Percentiles rank a stretch among this genome's conserved stretches.
These are phyloP conservation scores for Cyclanthera cordifolia DNA, from an alignment of 306 rosid genomes.

Conservation along the genomic window DNA sequence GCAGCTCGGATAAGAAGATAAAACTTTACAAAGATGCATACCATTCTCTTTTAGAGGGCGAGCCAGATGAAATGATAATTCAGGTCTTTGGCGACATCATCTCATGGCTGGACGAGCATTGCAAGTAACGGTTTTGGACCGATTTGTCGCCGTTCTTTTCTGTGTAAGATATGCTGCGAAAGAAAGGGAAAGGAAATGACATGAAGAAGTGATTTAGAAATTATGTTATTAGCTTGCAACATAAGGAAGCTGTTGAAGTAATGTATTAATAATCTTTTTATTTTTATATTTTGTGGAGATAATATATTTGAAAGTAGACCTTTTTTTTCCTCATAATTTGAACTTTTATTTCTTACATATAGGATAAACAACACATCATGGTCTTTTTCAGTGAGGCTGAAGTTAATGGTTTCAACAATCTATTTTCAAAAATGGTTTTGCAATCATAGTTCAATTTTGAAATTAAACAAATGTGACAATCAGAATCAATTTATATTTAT, in stretches of 20 bases:
- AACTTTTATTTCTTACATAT: not conserved
- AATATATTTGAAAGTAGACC: not conserved
- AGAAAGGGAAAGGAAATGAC: not conserved
- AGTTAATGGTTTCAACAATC: not conserved
- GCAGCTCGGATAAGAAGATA: slow-evolving; percentile 61
- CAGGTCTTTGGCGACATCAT: slow-evolving; percentile 48
- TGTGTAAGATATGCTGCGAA: not conserved
- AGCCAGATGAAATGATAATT: slow-evolving; percentile 60
- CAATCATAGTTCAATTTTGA: not conserved
- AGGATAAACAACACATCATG: not conserved
- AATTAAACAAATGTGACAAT: not conserved
- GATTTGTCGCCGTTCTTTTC: not conserved
- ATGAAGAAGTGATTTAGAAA: not conserved
- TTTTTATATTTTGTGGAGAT: not conserved
- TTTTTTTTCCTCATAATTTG: not conserved
- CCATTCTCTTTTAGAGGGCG: slow-evolving; percentile 91
- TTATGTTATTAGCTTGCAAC: not conserved
- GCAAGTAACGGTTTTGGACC: slow-evolving; percentile 1
- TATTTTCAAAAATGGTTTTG: not conserved
- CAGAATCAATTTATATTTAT: not conserved
- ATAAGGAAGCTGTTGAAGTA: slow-evolving; percentile 5
- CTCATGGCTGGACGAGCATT: slow-evolving; percentile 61
- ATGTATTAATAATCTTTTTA: not conserved
- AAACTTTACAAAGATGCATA: slow-evolving; percentile 59
- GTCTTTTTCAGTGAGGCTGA: no score